These are phyloP conservation scores for Cicer yamashitae DNA, from an alignment of 306 rosid genomes.

Conservation along the genomic window DNA sequence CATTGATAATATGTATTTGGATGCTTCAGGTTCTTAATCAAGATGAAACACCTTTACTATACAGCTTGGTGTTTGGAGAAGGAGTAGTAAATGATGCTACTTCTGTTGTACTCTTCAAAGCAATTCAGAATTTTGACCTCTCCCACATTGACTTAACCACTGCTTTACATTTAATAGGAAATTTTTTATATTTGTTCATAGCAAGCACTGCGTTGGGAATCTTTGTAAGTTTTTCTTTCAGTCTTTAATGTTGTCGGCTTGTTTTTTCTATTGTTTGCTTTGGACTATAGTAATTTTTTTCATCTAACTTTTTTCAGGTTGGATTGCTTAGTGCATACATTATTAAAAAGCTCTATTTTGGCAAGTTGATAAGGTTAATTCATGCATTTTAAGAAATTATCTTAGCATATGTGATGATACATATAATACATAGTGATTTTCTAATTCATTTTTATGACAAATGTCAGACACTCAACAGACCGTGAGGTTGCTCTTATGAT, in stretches of 20 bases:
- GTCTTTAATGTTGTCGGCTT: neutral
- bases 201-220: constrained; percentile 81
- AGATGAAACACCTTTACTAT: constrained; percentile 79
- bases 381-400: neutral
- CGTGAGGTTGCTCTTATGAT: constrained; percentile 99
- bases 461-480: constrained; percentile 82
- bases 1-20: neutral
- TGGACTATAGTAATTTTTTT: neutral
- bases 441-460: constrained; percentile 11
- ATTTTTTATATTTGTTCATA: constrained; percentile 67
- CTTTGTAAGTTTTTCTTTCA: constrained; percentile 60
- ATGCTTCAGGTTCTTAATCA: constrained; percentile 86
- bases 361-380: constrained; percentile 68
- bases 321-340: constrained; percentile 85
- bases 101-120: constrained; percentile 90
- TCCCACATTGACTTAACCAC: constrained; percentile 73
- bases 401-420: constrained; percentile 6
- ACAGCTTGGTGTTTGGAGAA: constrained; percentile 95
- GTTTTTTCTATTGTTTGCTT: constrained; percentile 9
- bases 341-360: constrained; percentile 82
- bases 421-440: constrained; percentile 10
- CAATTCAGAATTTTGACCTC: constrained; percentile 93
- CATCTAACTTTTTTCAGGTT: constrained; percentile 57
- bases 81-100: constrained; percentile 99
- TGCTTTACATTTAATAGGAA: constrained; percentile 68